Percentiles rank a stretch among this genome's conserved stretches.
phyloP scores from a whole-genome alignment of 2,329 filamentous ascomycete genomes.

The Pseudocercospora cruenta region DNA sequence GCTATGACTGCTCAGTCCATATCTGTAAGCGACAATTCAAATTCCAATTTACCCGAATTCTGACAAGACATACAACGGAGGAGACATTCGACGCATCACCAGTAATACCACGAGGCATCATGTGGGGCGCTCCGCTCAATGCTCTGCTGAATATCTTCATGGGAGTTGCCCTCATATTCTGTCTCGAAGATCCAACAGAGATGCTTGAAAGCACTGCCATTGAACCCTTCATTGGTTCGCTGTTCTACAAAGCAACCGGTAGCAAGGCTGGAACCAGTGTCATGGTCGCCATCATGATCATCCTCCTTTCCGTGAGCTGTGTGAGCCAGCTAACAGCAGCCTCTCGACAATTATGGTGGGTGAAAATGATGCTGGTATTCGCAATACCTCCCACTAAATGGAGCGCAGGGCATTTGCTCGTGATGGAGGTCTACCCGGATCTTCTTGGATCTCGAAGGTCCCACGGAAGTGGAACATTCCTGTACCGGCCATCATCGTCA shows the following conservation, averaged over 20 bases:
- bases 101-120: slow-evolving; percentile 31
- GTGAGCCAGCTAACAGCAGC: slow-evolving; percentile 38
- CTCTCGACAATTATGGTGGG: slow-evolving; percentile 38
- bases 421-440: neutral
- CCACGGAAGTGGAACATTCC: slow-evolving; percentile 7
- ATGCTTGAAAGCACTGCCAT: neutral
- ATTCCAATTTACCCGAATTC: too few species aligned
- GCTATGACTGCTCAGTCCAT: slow-evolving; percentile 29
- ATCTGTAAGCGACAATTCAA: too few species aligned
- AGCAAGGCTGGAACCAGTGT: slow-evolving; percentile 35
- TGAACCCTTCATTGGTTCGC: slow-evolving; percentile 33
- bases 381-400: neutral
- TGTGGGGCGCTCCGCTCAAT: slow-evolving; percentile 28
- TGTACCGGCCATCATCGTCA: slow-evolving; percentile 6
- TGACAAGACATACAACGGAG: slow-evolving; percentile 32
- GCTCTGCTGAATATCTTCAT: slow-evolving; percentile 11
- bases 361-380: neutral
- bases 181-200: neutral
- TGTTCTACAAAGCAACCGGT: slow-evolving; percentile 39
- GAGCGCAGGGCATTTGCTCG: neutral
- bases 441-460: neutral
- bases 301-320: slow-evolving; percentile 37
- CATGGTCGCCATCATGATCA: slow-evolving; percentile 38
- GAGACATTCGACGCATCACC: slow-evolving; percentile 32
- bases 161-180: slow-evolving; percentile 26